A percentile compares a stretch with the other conserved stretches of the same genome.
Conservation (phyloP, 331 rosid species). For the Dryas integrifolia region DNA sequence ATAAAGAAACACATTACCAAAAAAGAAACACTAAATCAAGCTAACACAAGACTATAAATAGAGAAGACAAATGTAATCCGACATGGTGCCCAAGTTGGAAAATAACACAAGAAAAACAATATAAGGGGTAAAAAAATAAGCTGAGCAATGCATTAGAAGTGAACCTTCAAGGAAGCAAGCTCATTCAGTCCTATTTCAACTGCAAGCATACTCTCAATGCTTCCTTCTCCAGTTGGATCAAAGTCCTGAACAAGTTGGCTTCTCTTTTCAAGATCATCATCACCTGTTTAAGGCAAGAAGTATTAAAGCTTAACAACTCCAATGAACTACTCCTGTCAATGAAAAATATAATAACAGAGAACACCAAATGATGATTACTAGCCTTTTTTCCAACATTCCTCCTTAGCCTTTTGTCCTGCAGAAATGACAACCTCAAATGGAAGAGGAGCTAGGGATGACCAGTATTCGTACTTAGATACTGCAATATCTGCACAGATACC, state of each 20-base stretch:
- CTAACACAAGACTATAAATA: neutral
- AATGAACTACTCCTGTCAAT: neutral
- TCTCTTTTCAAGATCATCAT: constrained; percentile 62
- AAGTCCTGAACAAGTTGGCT: constrained; percentile 66
- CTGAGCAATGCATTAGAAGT: constrained; percentile 23
- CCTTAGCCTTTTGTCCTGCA: constrained; percentile 98
- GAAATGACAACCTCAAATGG: constrained; percentile 97
- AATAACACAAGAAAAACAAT: neutral
- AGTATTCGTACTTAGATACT: constrained; percentile 74
- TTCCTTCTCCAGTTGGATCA: constrained; percentile 96
- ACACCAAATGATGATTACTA: constrained; percentile 29
- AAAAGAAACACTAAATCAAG: constrained; percentile 15
- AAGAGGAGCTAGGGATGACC: constrained; percentile 98
- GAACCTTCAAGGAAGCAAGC: constrained; percentile 89
- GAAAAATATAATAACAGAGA: neutral
- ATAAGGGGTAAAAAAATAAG: constrained; percentile 15
- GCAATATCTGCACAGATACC: constrained; percentile 95
- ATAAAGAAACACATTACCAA: constrained; percentile 4
- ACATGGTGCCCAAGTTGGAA: neutral
- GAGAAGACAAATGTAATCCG: constrained; percentile 16
- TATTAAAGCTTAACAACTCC: constrained; percentile 6
- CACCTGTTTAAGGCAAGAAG: constrained; percentile 43
- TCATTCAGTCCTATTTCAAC: constrained; percentile 96
- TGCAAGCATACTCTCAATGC: constrained; percentile 93
- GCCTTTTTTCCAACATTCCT: constrained; percentile 84